Percentiles rank a stretch among this genome's conserved stretches.
Conservation (phyloP, 306 rosid species). For the Castanea mollissima region DNA sequence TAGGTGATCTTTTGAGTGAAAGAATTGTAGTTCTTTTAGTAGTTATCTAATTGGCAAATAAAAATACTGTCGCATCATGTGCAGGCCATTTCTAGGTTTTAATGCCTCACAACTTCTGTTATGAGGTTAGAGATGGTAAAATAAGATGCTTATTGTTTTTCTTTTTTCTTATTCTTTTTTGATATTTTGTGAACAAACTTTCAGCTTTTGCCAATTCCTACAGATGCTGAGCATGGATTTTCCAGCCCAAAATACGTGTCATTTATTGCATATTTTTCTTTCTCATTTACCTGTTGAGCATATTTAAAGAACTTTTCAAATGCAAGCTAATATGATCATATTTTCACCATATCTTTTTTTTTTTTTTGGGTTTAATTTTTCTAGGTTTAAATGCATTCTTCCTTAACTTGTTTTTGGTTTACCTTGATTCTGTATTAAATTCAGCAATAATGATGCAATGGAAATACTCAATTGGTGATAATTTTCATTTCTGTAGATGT, state of each 20-base stretch:
- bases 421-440: conserved; percentile 15
- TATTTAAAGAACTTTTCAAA: neutral
- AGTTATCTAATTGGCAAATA: neutral
- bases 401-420: neutral
- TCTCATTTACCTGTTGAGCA: neutral
- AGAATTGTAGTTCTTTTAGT: neutral
- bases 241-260: neutral
- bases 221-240: neutral
- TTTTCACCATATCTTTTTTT: neutral
- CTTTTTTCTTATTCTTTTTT: neutral
- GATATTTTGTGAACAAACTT: neutral
- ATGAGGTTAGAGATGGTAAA: neutral
- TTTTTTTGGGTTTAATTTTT: neutral
- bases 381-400: conserved; percentile 2
- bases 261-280: neutral
- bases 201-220: neutral
- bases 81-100: conserved; percentile 4
- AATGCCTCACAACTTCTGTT: neutral
- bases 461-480: conserved; percentile 24
- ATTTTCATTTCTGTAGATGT: conserved; percentile 67
- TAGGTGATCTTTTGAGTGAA: neutral
- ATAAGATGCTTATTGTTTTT: neutral
- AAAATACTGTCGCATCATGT: neutral
- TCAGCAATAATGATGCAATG: conserved; percentile 19
- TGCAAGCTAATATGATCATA: neutral